A percentile compares a stretch with the other conserved stretches of the same genome.
These are phyloP conservation scores for Naumovozyma castellii DNA, from an alignment of 805 yeast species.

Conservation along the genomic window DNA sequence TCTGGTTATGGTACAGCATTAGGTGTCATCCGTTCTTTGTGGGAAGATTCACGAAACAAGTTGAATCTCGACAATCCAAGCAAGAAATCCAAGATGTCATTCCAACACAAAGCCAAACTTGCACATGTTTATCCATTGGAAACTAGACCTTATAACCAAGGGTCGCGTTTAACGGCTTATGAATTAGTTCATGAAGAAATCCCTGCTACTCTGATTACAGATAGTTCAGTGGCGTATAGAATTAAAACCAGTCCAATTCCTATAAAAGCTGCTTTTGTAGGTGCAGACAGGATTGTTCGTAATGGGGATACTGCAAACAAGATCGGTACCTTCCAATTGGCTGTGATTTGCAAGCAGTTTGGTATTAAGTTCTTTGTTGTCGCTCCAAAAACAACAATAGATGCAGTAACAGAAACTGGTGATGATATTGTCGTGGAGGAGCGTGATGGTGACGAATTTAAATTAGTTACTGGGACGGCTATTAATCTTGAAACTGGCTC, in stretches of 20 bases:
- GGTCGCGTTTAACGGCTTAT: constrained; percentile 85
- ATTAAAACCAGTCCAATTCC: constrained; percentile 44
- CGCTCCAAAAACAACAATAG: constrained; percentile 90
- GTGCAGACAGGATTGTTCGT: constrained; percentile 87
- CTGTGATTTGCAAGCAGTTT: constrained; percentile 56
- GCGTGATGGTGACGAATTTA: constrained; percentile 72
- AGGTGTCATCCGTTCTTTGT: constrained; percentile 77
- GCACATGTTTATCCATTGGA: constrained; percentile 79
- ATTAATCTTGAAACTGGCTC: constrained; percentile 28
- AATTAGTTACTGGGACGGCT: constrained; percentile 62
- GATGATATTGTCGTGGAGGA: constrained; percentile 77
- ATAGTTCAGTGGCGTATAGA: constrained; percentile 81
- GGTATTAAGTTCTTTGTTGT: constrained; percentile 83
- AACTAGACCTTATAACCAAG: constrained; percentile 95
- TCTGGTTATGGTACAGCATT: constrained; percentile 97
- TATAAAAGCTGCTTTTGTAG: constrained; percentile 81
- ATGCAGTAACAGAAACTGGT: constrained; percentile 55
- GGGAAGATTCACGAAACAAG: constrained; percentile 32
- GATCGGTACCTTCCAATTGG: constrained; percentile 88
- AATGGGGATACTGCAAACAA: constrained; percentile 97
- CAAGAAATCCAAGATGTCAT: constrained; percentile 19
- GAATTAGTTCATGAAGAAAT: constrained; percentile 79
- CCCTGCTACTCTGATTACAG: constrained; percentile 84
- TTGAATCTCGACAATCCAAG: constrained; percentile 10
- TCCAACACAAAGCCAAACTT: constrained; percentile 37